Conservation (phyloP, 2,329 filamentous ascomycete genomes). For the Penicillium fuscoglaucum region DNA sequence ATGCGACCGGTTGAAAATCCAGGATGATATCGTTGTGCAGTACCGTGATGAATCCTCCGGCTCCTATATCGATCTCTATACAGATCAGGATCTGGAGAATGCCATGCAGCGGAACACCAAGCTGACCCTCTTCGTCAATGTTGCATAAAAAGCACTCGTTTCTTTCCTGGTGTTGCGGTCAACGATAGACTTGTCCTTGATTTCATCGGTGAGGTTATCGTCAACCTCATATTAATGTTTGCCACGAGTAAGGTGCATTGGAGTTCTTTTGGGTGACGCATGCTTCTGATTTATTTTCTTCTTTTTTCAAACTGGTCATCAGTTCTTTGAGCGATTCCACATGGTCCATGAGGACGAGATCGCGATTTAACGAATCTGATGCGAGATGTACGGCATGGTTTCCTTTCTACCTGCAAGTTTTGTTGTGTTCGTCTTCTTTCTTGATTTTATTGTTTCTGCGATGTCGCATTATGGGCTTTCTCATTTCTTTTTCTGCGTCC, state of each 20-base stretch:
- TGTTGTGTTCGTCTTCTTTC: conserved; percentile 2
- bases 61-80: conserved; percentile 71
- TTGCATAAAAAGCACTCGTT: conserved; percentile 30
- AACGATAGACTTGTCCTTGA: conserved; percentile 16
- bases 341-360: conserved; percentile 22
- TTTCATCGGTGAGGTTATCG: conserved; percentile 20
- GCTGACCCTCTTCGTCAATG: conserved; percentile 69
- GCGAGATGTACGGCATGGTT: conserved; percentile 35
- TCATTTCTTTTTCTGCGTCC: conserved; percentile 14
- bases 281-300: neutral
- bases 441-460: conserved; percentile 13
- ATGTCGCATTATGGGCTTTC: conserved; percentile 17
- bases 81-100: conserved; percentile 75
- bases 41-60: conserved; percentile 84
- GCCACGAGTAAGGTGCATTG: conserved; percentile 26
- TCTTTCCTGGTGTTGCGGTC: conserved; percentile 10
- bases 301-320: conserved; percentile 9
- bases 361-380: conserved; percentile 37
- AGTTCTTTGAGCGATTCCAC: conserved; percentile 29
- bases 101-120: conserved; percentile 85
- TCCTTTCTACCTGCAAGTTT: conserved; percentile 11
- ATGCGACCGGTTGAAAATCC: conserved; percentile 76
- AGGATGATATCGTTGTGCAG: conserved; percentile 73
- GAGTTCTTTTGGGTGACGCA: conserved; percentile 24
- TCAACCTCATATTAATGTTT: conserved; percentile 9